Base-by-base conservation (phyloP, 257 asterid species). In the Gentiana macrophylla region DNA sequence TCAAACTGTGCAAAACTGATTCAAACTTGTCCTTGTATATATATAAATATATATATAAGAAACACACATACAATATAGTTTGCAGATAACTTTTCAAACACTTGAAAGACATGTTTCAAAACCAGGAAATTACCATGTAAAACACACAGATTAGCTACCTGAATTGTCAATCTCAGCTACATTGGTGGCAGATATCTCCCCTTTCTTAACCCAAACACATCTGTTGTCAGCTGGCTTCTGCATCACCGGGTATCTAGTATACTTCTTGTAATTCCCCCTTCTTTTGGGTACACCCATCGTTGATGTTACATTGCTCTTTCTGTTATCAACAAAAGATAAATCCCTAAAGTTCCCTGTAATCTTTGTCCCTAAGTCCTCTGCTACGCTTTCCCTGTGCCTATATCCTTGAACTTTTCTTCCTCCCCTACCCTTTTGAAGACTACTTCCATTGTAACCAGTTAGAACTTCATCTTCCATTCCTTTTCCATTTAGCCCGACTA, bases 191-290 rank as follows among this genome's bases (percentile, higher is more conserved):
- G 63, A 55, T 49, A 1, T 67, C 56, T 38, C 67, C 56, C 36
- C 67, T 10, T 67, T 67, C 43, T 41, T 61, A 66, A 60, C 54
- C 72, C 66, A 67, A 35, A 58, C 64, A 52, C 24, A 53, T 37
- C 66, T 66, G 38, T n/a, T 48, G 49, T 41, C 53, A 36, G 46
- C 45, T 44, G 52, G 44, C 55, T 45, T 41, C 46, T 41, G 46
- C 46, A 41, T 41, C 46, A 5, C 46, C 8, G 24, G 24, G 24
- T 24, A 2, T 41, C 46, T 41, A 4, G 44, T 7, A 38, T 38
- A 38, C 44, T 5, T 41, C 46, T 5, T 41, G 9, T 41, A 41
- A 7, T 41, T 41, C 52, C 52, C 57, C 35, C 12, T 45, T 24
- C 62, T 43, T 13, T n/a, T 12, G 37, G 8, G n/a, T 8, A 34